Conservation (phyloP, 495 filamentous ascomycete genomes). For the Penicillium paxilli region DNA sequence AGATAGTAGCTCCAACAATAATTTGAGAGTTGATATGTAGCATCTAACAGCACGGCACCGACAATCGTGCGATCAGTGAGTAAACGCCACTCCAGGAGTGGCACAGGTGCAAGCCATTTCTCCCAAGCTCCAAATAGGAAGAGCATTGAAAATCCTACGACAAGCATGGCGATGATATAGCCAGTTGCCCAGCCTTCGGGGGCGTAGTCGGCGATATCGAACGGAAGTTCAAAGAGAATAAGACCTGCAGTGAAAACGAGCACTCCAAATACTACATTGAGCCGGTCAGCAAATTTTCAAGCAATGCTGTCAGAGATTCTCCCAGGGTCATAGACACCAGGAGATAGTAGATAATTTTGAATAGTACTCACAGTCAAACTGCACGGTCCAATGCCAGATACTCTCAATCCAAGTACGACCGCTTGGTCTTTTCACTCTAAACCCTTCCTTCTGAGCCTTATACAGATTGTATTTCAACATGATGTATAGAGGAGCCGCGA, state of each 20-base stretch:
- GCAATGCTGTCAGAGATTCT: neutral
- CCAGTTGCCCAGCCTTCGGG: slow-evolving; percentile 39
- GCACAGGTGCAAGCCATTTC: slow-evolving; percentile 44
- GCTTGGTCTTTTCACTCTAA: slow-evolving; percentile 29
- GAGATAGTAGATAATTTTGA: no score
- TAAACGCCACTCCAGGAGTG: slow-evolving; percentile 53
- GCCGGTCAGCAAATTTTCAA: neutral
- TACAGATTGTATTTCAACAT: slow-evolving; percentile 48
- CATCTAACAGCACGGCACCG: slow-evolving; percentile 53
- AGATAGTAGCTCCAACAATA: slow-evolving; percentile 45
- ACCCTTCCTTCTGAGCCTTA: slow-evolving; percentile 47
- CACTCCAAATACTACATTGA: slow-evolving; percentile 37
- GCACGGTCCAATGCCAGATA: slow-evolving; percentile 17
- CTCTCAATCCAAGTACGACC: slow-evolving; percentile 14
- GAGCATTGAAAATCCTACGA: slow-evolving; percentile 51
- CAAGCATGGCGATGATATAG: slow-evolving; percentile 50
- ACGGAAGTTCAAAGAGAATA: slow-evolving; percentile 56
- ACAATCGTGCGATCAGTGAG: slow-evolving; percentile 49
- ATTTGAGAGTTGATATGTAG: slow-evolving; percentile 53
- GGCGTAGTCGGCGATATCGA: slow-evolving; percentile 47
- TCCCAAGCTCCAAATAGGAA: slow-evolving; percentile 57
- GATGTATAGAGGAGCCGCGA: slow-evolving; percentile 43
- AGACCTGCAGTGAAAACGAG: slow-evolving; percentile 55
- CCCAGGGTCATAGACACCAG: slow-evolving; percentile 17
- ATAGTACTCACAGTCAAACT: slow-evolving; percentile 24